Percentiles rank a stretch among this genome's conserved stretches.
Conservation (phyloP, 768 basidiomycete genomes). For the Macrolepiota dolichaula region DNA sequence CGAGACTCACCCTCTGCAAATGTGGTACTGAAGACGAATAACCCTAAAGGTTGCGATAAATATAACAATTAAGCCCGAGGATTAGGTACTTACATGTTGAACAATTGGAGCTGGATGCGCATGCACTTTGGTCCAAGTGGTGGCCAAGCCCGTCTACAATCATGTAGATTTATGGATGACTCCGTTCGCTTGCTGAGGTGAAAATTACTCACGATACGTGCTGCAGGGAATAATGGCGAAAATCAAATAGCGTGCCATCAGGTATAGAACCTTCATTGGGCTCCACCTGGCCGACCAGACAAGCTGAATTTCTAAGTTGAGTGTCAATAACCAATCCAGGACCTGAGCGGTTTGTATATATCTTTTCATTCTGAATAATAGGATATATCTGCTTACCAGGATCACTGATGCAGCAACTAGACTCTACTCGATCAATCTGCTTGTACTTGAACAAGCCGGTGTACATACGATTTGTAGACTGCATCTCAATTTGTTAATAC, state of each 20-base stretch:
- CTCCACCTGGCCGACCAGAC: background rate
- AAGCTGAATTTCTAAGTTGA: background rate
- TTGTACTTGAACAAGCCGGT: background rate
- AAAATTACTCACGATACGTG: background rate
- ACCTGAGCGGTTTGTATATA: background rate
- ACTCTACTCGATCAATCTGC: background rate
- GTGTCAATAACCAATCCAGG: background rate
- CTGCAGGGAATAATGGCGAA: background rate
- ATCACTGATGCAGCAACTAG: background rate
- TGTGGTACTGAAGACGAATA: background rate
- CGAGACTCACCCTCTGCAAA: background rate
- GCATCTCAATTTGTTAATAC: background rate
- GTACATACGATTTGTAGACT: background rate
- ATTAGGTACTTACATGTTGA: background rate
- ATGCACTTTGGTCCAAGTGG: background rate
- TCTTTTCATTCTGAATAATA: background rate
- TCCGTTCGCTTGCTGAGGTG: too few relatives aligned
- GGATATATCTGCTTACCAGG: background rate
- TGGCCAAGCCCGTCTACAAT: background rate
- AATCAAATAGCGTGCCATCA: slow-evolving; percentile 1
- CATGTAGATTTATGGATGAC: background rate
- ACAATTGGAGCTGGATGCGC: background rate
- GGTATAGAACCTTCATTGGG: background rate
- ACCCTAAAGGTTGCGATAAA: background rate
- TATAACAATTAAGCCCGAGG: too few relatives aligned